Base-by-base conservation (phyloP, 805 yeast species). In the Grigorovia jiainica region DNA sequence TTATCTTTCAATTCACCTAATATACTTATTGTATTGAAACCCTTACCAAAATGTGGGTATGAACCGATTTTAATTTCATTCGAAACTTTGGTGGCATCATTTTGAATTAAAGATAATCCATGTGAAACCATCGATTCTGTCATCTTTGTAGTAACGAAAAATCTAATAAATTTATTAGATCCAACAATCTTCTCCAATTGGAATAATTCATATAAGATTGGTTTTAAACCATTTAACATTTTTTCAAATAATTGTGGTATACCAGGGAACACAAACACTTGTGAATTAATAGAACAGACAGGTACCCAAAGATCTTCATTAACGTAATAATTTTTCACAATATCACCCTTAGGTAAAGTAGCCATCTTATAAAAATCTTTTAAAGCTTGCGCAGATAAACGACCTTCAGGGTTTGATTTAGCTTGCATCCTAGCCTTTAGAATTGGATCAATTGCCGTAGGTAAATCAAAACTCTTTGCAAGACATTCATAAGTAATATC, bases 401-500 rank as follows among this genome's bases (percentile, higher is more conserved):
- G 48, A 7, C 55, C 48, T 25, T 63, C 62, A 2, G 67, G 63
- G 4, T 66, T 59, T 1, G 70, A 68, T n/a, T 76, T 57, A 17
- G 53, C 47, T 13, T 66, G 64, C 92, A 84, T 86, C 45, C 77
- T 65, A 2, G 63, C 68, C 16, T 75, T 81, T 2, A 85, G 78
- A 24, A 70, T 78, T 19, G 61, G 52, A 57, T 87, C 80, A 15
- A 79, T 55, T 35, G 57, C 60, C 44, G 78, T 59, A 0, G 72
- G 71, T 7, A 82, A 54, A 1, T 60, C 60, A 48, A 69, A 86
- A 7, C 83, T 82, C 48, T 71, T 72, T 1, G 90, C 85, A n/a
- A 87, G 58, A 1, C 84, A 69, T 40, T 75, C 77, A 58, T 87
- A 87, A 0, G 95, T 86, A 46, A 87, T 81, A 57, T 87, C 96